Base-by-base conservation (phyloP, 2,329 filamentous ascomycete genomes). In the Byssochlamys sp. region DNA sequence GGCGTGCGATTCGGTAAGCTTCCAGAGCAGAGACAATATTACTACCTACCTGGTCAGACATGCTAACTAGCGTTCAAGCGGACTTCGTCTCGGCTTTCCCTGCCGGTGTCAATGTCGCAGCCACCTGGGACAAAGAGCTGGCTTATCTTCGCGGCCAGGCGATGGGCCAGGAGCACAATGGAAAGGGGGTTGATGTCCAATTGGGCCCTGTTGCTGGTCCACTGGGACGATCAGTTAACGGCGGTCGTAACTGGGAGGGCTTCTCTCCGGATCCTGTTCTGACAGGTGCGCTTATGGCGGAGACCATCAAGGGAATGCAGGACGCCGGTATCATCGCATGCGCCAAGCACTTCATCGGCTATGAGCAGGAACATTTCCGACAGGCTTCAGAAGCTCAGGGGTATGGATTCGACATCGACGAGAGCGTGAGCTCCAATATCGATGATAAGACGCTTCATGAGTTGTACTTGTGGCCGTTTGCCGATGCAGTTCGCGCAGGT, bases 21-120 rank as follows among this genome's bases (percentile, higher is more conserved):
- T 1, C 48, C 26, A 5, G 19, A 52, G 7, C 52, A 14, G 26
- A 24, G 1, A 48, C 9, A 31, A n/a, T 24, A 24, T 45, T 1
- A 19, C 19, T 19, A 19, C 28, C 28, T 19, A 19, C 19, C 25
- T 52, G 25, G 25, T 39, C 19, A 27, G 52, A 24, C 2, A 25
- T 5, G 29, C 54, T 51, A n/a, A 59, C 52, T 29, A 35, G 29
- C 33, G 1, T 50, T 29, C n/a, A 57, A 81, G 81, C 83, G 62
- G 90, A 95, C 72, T 92, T 88, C 72, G 85, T 84, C 67, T 92
- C 89, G 35, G 91, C 87, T 1, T 96, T 95, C 71, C 82, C 88
- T 0, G 85, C 87, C 0, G 90, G 88, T 53, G 80, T 91, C 64
- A 91, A 89, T 4, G 82, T 89, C 29, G 91, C 88, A 12, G 88